Base-by-base conservation (phyloP, 768 basidiomycete genomes). In the Auricularia heimuer region DNA sequence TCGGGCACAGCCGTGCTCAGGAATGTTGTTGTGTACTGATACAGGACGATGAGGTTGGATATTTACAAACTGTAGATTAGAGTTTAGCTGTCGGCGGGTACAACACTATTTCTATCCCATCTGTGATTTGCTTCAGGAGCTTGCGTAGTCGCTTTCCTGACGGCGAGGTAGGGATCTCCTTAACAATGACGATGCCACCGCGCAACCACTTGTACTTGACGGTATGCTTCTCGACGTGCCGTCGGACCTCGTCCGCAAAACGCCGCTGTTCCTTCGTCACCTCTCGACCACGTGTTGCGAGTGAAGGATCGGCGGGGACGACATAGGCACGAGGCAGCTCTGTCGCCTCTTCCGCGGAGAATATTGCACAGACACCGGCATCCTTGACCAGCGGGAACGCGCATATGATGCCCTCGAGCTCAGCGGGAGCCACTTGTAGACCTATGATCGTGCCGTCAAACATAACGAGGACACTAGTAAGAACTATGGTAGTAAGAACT, bases 311-410 rank as follows among this genome's bases (percentile, higher is more conserved):
- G 21, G 54, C n/a, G 4, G 36, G 64, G 2, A 42, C 18, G 16
- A 60, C 66, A 67, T 68, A 71, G 2, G 70, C 70, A 0, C 68
- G 68, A 1, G 70, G 70, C 0, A 69, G 65, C 62, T 71, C 69
- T 1, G 70, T 71, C 3, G 68, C 70, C 3, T 69, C 60, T 21
- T 67, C 66, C 1, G 70, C 69, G 18, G 62, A 60, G 47, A 44
- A 70, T 21, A 69, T 64, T 14, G 69, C 68, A 54, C 68, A 66
- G 8, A 69, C 69, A 37, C 68, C 70, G 2, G 54, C 58, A 39
- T 71, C 70, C 21, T 66, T 67, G 29, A 71, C 64, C 29, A 62
- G 29, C 1, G 70, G 69, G 29, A 47, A 64, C 3, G 56, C 51
- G 60, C 68, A 65, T 44, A 71, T 65, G 12, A 68, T 61, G 12